Evolutionary conservation across 768 basidiomycete genomes (phyloP).

Genomic region (Psilocybe azurescens): DNA sequence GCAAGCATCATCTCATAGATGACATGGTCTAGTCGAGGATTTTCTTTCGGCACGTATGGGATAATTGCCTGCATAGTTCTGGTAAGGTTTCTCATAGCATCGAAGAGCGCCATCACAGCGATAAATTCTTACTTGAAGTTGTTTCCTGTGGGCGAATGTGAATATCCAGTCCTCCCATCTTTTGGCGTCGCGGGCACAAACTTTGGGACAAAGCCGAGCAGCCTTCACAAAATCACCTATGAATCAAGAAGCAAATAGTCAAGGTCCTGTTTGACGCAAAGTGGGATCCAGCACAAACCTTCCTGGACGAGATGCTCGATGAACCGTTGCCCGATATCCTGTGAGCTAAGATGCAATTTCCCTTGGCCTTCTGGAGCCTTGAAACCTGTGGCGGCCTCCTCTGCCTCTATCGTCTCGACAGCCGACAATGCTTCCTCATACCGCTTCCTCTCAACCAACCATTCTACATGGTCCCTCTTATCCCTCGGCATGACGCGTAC

Average conservation of each 20-base stretch:
- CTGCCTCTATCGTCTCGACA: conserved; percentile 69
- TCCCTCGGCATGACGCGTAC: conserved; percentile 90
- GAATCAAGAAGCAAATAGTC: background rate
- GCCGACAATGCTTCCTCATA: conserved; percentile 91
- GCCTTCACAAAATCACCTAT: conserved; percentile 72
- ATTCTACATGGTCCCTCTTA: conserved; percentile 85
- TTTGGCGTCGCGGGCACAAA: conserved; percentile 78
- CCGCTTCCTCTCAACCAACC: conserved; percentile 85
- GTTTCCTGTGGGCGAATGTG: conserved; percentile 79
- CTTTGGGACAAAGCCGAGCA: conserved; percentile 82
- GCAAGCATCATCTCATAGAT: conserved; percentile 97
- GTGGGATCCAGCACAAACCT: conserved; percentile 49
- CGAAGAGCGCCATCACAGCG: background rate
- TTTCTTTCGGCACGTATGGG: conserved; percentile 84
- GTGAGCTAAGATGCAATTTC: conserved; percentile 52
- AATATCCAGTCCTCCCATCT: conserved; percentile 99
- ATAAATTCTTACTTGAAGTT: conserved; percentile 66
- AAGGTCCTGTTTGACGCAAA: background rate
- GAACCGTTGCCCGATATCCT: conserved; percentile 84
- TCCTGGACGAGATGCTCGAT: conserved; percentile 84
- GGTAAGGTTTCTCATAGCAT: background rate
- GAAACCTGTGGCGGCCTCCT: conserved; percentile 31
- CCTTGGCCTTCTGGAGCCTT: conserved; percentile 26
- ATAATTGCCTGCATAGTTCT: conserved; percentile 69
- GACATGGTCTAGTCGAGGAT: conserved; percentile 79